Percentiles rank a stretch among this genome's conserved stretches.
phyloP scores from a whole-genome alignment of 176 grass and related monocot genomes.

The Carex kokanica region DNA sequence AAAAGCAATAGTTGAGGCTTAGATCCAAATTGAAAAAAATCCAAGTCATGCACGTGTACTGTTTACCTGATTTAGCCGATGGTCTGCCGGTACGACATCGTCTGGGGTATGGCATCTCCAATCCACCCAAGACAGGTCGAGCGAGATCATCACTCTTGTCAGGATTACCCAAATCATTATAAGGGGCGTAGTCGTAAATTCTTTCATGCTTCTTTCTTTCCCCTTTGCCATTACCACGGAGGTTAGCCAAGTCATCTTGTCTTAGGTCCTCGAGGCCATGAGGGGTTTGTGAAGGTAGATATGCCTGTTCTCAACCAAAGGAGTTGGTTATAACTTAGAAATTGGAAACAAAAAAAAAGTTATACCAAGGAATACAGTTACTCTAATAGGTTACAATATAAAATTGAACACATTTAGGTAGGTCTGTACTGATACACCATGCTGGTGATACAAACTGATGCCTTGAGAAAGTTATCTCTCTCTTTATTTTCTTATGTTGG shows the following conservation, averaged over 20 bases:
- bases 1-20: not conserved
- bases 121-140: constrained; percentile 35
- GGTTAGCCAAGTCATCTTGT: constrained; percentile 23
- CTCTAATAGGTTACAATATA: not conserved
- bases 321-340: not conserved
- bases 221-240: constrained; percentile 40
- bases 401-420: not conserved
- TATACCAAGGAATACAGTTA: not conserved
- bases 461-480: not conserved
- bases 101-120: constrained; percentile 47
- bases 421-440: not conserved
- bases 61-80: constrained; percentile 43
- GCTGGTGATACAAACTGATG: not conserved
- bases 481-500: not conserved
- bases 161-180: constrained; percentile 53
- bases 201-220: constrained; percentile 43
- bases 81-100: constrained; percentile 44
- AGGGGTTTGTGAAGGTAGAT: constrained; percentile 48
- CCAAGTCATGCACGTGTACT: not conserved
- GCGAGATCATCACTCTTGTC: constrained; percentile 43
- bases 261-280: constrained; percentile 36
- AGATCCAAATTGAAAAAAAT: not conserved
- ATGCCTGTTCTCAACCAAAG: constrained; percentile 33
- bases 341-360: not conserved
- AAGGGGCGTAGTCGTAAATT: constrained; percentile 47